phyloP scores from a whole-genome alignment of 2,329 filamentous ascomycete species.

The Rugonectria rugulosa region DNA sequence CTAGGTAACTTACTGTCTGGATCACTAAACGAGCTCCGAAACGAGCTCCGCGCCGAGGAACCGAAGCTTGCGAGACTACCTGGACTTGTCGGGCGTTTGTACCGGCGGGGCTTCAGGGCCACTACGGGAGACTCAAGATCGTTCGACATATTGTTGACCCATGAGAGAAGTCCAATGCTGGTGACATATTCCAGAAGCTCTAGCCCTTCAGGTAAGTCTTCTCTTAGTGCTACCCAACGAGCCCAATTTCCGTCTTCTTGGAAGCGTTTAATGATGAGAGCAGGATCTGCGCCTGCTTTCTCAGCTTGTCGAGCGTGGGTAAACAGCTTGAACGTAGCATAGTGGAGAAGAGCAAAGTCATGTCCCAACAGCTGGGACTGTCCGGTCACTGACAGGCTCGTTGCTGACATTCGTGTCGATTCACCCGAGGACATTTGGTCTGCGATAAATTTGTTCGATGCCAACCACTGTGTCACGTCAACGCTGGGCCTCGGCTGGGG shows the following conservation, averaged over 20 bases:
- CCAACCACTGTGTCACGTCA: neutral
- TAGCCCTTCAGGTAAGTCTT: conserved; percentile 4
- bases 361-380: conserved; percentile 2
- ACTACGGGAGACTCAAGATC: too few relatives aligned
- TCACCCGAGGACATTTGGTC: neutral
- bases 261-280: neutral
- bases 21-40: too few relatives aligned
- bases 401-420: neutral
- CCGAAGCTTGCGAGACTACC: too few relatives aligned
- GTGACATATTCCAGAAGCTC: neutral
- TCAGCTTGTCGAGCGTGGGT: conserved; percentile 1
- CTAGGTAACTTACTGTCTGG: too few relatives aligned
- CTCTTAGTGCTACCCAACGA: conserved; percentile 8
- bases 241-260: neutral
- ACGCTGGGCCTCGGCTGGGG: neutral
- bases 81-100: too few relatives aligned
- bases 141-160: neutral
- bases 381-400: neutral
- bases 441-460: neutral
- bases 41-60: too few relatives aligned
- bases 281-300: neutral
- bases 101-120: too few relatives aligned
- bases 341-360: conserved; percentile 4
- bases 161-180: neutral
- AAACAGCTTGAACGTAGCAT: conserved; percentile 13